Percentiles rank a stretch among this genome's conserved stretches.
Evolutionary conservation across 345 rosid species (phyloP).

Genomic region (Murraya paniculata): DNA sequence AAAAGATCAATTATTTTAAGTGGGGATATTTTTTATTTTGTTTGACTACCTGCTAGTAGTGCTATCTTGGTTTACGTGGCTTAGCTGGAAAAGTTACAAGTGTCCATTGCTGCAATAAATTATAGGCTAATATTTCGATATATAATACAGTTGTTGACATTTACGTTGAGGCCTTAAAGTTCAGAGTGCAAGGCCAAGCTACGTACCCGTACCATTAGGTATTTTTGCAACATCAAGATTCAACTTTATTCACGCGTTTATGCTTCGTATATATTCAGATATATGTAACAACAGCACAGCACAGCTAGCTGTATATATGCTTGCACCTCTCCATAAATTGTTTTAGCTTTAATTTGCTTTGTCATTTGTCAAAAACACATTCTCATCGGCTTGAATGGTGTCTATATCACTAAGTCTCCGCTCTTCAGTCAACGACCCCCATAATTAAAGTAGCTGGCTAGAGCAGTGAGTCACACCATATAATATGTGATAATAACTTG

Average conservation of each 20-base stretch:
- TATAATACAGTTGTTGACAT: not conserved
- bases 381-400: slow-evolving; percentile 9
- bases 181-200: not conserved
- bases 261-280: not conserved
- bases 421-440: slow-evolving; percentile 20
- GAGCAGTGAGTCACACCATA: slow-evolving; percentile 24
- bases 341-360: not conserved
- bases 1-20: slow-evolving; percentile 1
- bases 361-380: slow-evolving; percentile 14
- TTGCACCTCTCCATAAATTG: not conserved
- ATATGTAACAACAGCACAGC: not conserved
- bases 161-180: not conserved
- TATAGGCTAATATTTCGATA: not conserved
- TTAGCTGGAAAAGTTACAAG: not conserved
- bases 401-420: not conserved
- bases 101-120: not conserved
- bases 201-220: not conserved
- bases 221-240: slow-evolving; percentile 10
- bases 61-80: not conserved
- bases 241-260: slow-evolving; percentile 9
- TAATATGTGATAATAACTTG: slow-evolving; percentile 12
- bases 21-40: slow-evolving; percentile 3
- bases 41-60: not conserved
- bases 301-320: not conserved
- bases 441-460: slow-evolving; percentile 1